Base-by-base conservation (phyloP, 805 yeast genomes). In the Lipomyces anomalus region DNA sequence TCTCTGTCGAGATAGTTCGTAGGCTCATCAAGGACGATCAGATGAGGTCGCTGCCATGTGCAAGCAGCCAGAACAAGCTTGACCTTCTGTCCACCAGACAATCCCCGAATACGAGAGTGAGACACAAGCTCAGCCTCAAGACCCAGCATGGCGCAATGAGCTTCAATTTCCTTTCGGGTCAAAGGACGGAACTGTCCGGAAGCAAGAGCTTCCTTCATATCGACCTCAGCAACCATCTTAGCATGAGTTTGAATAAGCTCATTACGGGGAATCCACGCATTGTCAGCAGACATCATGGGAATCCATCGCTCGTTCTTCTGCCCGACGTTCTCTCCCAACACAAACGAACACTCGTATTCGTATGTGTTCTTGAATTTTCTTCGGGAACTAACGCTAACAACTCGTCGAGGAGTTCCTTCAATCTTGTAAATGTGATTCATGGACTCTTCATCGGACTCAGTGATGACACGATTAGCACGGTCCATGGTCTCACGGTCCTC, bases 401-500 rank as follows among this genome's bases (percentile, higher is more conserved):
- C 82, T 80, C 97, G 89, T 82, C 98, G 89, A 73, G 88, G 89
- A 56, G 97, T 80, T 75, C 97, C 95, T 74, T 92, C 98, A 68
- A 92, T 80, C 84, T 86, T 88, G 89, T 88, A 92, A 76, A 92
- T 84, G 81, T 90, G 92, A 89, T 92, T 88, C 98, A 92, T 92
- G 69, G 94, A 86, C 73, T 82, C 79, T 79, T 89, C 97, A 76
- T 92, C 98, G 64, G 78, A 75, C 78, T 92, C 98, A 69, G 84
- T 88, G 72, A 92, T 88, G 72, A 83, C 90, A 80, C 98, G 87
- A 73, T 94, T 87, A 71, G 97, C 98, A 79, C 97, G 86, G 80
- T 92, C 98, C 98, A 92, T 92, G 75, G 98, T 92, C 80, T 92
- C 98, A 79, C 98, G 88, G 76, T 92, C 98, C 80, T 92, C 98